Evolutionary conservation across 2,329 filamentous ascomycete species (phyloP).

Genomic region (Metarhizium rileyi): DNA sequence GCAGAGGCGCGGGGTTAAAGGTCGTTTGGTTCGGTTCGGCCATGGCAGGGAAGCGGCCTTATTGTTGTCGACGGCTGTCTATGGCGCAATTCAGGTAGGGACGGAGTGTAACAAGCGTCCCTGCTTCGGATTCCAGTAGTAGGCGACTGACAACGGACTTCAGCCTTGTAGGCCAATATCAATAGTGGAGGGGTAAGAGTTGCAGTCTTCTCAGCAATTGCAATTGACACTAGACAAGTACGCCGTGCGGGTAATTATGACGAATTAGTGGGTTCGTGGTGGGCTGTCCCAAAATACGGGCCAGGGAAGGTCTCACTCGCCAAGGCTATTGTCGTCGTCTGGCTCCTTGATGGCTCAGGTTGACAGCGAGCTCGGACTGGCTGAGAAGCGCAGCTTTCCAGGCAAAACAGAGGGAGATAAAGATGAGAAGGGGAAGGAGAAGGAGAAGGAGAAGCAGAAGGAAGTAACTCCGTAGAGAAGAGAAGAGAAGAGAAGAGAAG

Average conservation of each 20-base stretch:
- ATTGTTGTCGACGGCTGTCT: neutral
- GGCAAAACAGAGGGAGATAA: neutral
- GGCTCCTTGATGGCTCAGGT: neutral
- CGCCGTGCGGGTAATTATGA: slow-evolving; percentile 1
- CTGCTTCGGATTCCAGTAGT: neutral
- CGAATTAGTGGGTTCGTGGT: slow-evolving; percentile 1
- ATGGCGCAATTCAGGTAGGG: neutral
- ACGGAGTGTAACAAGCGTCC: neutral
- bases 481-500: neutral
- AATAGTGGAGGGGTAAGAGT: neutral
- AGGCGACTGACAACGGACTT: neutral
- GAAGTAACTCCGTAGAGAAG: too few relatives aligned
- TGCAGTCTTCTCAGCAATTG: too few relatives aligned
- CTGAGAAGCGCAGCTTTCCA: neutral
- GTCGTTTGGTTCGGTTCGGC: slow-evolving; percentile 15
- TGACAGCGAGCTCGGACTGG: neutral
- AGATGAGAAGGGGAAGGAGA: neutral
- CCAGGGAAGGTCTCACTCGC: neutral
- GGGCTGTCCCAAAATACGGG: neutral
- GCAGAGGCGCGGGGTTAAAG: slow-evolving; percentile 22
- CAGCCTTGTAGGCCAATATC: neutral
- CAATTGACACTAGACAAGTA: too few relatives aligned
- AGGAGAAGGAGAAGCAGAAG: too few relatives aligned
- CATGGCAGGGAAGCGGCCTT: slow-evolving; percentile 12
- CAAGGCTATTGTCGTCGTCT: neutral